Evolutionary conservation across 1,284 basidiomycete species (phyloP).

Genomic region (Filobasidium uniguttulatum): DNA sequence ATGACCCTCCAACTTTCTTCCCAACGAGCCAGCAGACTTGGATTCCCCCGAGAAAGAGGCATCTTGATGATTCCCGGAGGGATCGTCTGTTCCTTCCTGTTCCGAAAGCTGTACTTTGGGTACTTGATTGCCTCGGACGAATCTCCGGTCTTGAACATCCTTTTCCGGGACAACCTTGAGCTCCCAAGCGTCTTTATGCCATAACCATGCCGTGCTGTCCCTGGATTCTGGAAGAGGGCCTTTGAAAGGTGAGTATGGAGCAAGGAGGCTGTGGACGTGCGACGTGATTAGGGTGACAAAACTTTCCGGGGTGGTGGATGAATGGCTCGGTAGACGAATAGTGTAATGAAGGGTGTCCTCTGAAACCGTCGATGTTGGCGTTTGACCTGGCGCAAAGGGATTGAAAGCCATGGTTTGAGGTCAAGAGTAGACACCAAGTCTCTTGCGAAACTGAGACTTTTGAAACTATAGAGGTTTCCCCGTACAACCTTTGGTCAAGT

Average conservation of each 20-base stretch:
- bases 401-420: too few species aligned
- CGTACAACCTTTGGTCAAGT: too few species aligned
- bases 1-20: constrained; percentile 46
- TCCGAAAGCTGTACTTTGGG: constrained; percentile 10
- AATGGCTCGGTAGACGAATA: constrained; percentile 49
- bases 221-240: neutral
- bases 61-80: too few species aligned
- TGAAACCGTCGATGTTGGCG: constrained; percentile 41
- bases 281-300: constrained; percentile 55
- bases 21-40: neutral
- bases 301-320: constrained; percentile 47
- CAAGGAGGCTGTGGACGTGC: constrained; percentile 48
- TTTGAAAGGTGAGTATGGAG: constrained; percentile 16
- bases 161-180: constrained; percentile 49
- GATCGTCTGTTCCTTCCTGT: too few species aligned
- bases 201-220: constrained; percentile 46
- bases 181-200: constrained; percentile 80
- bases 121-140: constrained; percentile 29
- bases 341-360: constrained; percentile 69
- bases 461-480: too few species aligned
- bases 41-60: neutral
- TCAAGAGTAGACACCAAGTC: too few species aligned
- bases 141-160: constrained; percentile 5
- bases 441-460: too few species aligned
- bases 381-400: neutral